These are phyloP conservation scores for Hortaea werneckii DNA, from an alignment of 2,329 filamentous ascomycete species.

Conservation along the genomic window DNA sequence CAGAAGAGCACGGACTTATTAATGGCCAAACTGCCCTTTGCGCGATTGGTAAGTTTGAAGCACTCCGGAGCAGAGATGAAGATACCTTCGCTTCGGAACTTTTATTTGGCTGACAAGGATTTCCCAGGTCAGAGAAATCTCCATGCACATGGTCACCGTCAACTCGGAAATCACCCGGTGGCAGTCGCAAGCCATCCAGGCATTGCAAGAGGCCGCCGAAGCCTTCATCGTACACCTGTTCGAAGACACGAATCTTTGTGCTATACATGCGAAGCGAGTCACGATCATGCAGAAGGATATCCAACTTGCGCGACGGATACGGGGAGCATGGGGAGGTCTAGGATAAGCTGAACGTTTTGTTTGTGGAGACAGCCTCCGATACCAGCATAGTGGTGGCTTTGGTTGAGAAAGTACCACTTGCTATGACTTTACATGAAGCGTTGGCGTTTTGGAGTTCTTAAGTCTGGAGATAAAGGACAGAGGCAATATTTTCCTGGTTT, in stretches of 20 bases:
- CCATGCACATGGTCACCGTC: conserved; percentile 80
- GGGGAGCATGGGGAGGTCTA: conserved; percentile 52
- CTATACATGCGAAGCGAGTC: conserved; percentile 98
- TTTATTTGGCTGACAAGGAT: conserved; percentile 1
- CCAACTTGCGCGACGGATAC: conserved; percentile 88
- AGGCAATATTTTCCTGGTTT: too few species aligned
- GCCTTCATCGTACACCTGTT: conserved; percentile 97
- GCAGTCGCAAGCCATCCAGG: conserved; percentile 96
- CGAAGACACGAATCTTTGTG: conserved; percentile 96
- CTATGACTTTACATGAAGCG: not conserved
- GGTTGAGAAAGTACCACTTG: not conserved
- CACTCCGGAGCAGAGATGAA: not conserved
- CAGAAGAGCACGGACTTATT: conserved; percentile 95
- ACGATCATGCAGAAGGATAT: conserved; percentile 98
- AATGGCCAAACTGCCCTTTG: conserved; percentile 95
- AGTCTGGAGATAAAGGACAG: too few species aligned
- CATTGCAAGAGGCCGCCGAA: conserved; percentile 96
- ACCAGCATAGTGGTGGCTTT: not conserved
- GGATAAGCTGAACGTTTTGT: conserved; percentile 11
- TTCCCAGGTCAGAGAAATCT: conserved; percentile 72
- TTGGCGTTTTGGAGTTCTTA: not conserved
- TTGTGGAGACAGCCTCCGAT: too few species aligned
- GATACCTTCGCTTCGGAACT: not conserved
- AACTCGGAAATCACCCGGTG: conserved; percentile 64
- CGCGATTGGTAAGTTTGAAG: conserved; percentile 59